Base-by-base conservation (phyloP, 1,284 basidiomycete genomes). In the Xanthoconium separans region DNA sequence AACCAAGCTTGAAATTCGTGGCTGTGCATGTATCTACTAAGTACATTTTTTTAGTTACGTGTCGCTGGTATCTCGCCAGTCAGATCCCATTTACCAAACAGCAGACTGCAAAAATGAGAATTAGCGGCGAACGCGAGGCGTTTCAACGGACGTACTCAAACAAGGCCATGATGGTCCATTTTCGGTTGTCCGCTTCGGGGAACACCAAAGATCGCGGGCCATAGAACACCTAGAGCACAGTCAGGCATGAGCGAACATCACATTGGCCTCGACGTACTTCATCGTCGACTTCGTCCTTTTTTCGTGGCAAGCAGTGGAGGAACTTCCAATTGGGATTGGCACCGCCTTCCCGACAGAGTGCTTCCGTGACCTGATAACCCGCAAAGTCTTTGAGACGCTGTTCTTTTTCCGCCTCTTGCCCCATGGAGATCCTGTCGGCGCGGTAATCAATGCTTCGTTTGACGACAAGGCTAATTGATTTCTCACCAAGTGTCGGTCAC, bases 301-400 rank as follows among this genome's bases (percentile, higher is more conserved):
- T 97, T 55, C 96, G 81, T 16, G 96, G 97, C 43, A 99, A 78
- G 70, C 96, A 99, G 70, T 99, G 96, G 76, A 98, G 76, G 78
- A 99, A 98, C 71, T 90, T 89, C 95, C 95, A 98, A 65, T 94
- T 77, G 3, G 84, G 81, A 46, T 93, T 90, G 15, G 95, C 95
- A 9, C 88, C 91, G 4, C 91, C 90, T 49, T 83, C 79, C 27
- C 75, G 73, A 70, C 92, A 93, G 40, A 95, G 78, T 49, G 79
- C 71, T 69, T 98, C 94, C 0, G 96, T 98, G 44, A 99, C 87
- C 69, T 98, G 97, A 74, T 95, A 99, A 3, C 96, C 96, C 10
- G 81, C 62, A 73, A 99, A 99, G 57, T 94, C 95, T 51, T 84
- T 76, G 46, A 98, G 73, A 33, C 96, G 87, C 64, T 93, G 85